Evolutionary conservation across 768 basidiomycete genomes (phyloP).

Genomic region (Mycena rebaudengoi): DNA sequence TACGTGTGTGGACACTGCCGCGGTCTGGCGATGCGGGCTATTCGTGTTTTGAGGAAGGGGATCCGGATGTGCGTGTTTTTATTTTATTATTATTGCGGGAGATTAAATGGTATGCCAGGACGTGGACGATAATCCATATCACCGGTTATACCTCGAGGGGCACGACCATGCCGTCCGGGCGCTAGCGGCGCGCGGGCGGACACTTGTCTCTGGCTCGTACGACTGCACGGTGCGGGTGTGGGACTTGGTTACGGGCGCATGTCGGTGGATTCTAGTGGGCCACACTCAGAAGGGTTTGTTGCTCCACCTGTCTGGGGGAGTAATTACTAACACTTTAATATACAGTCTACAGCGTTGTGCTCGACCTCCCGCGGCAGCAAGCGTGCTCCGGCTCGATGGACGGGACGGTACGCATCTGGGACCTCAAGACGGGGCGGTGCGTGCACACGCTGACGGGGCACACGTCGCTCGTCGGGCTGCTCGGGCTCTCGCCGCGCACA

Average conservation of each 20-base stretch:
- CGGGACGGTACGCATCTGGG: slow-evolving; percentile 96
- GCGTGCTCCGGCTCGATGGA: slow-evolving; percentile 99
- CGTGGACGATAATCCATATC: slow-evolving; percentile 84
- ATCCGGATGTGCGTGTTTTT: slow-evolving; percentile 17
- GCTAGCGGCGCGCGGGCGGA: slow-evolving; percentile 88
- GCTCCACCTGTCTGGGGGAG: neutral
- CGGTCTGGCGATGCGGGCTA: slow-evolving; percentile 23
- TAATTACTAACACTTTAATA: neutral
- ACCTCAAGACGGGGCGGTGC: slow-evolving; percentile 81
- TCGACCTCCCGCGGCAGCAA: slow-evolving; percentile 86
- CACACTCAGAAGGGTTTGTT: slow-evolving; percentile 90
- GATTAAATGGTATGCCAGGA: slow-evolving; percentile 63
- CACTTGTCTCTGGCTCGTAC: slow-evolving; percentile 94
- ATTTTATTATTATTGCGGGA: neutral
- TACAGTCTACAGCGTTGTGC: slow-evolving; percentile 93
- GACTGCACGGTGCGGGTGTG: slow-evolving; percentile 95
- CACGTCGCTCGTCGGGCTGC: slow-evolving; percentile 92
- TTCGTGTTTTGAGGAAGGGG: slow-evolving; percentile 29
- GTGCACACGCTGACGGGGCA: slow-evolving; percentile 88
- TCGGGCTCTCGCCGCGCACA: slow-evolving; percentile 88
- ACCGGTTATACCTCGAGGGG: slow-evolving; percentile 83
- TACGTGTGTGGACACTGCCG: slow-evolving; percentile 44
- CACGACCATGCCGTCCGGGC: slow-evolving; percentile 94
- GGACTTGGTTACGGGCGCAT: slow-evolving; percentile 88
- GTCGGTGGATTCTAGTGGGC: slow-evolving; percentile 82